Evolutionary conservation across 345 rosid species (phyloP).

Genomic region (Camelina hispida): DNA sequence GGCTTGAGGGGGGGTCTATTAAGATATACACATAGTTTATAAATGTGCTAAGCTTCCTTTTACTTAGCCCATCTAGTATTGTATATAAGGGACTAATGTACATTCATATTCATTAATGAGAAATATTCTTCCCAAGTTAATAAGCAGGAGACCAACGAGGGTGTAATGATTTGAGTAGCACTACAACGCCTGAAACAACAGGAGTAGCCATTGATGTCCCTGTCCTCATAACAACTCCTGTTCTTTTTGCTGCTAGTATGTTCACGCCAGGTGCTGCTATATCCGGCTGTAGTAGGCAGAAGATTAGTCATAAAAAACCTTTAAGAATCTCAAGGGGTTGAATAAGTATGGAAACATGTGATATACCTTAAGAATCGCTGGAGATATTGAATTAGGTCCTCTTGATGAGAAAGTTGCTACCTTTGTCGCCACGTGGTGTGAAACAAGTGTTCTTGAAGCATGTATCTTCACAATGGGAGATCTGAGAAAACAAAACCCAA

Average conservation of each 20-base stretch:
- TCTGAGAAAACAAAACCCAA: neutral
- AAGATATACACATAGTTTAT: no score
- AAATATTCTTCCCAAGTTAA: no score
- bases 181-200: neutral
- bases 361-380: constrained; percentile 31
- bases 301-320: neutral
- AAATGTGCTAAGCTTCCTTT: no score
- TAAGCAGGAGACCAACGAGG: constrained; percentile 55
- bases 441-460: constrained; percentile 19
- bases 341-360: neutral
- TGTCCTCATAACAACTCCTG: neutral
- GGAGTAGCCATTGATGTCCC: constrained; percentile 59
- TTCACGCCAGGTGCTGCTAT: constrained; percentile 53
- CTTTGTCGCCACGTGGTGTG: constrained; percentile 9
- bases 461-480: constrained; percentile 20
- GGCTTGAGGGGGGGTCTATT: no score
- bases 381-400: constrained; percentile 30
- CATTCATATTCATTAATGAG: no score
- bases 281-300: constrained; percentile 45
- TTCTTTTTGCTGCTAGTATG: constrained; percentile 43
- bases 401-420: constrained; percentile 34
- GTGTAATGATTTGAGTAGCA: constrained; percentile 42
- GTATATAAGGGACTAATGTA: no score
- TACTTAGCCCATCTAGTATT: no score
- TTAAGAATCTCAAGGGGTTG: neutral